Base-by-base conservation (phyloP, 345 rosid genomes). In the Trapa bicornis region DNA sequence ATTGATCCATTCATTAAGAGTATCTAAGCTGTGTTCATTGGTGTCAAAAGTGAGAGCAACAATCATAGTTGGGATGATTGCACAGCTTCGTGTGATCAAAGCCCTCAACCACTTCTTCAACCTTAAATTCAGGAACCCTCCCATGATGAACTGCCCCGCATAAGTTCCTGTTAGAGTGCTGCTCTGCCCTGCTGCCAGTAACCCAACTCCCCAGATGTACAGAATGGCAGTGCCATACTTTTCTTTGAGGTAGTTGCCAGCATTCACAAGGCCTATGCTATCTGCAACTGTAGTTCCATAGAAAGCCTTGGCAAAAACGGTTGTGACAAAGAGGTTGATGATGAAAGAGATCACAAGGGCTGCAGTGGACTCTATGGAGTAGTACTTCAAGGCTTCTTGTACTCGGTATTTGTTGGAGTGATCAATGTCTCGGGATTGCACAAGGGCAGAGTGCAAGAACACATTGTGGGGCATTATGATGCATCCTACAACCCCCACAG, bases 391-490 rank as follows among this genome's bases (percentile, higher is more conserved):
- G 47, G 75, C 75, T 52, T 72, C 75, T 39, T 48, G 71, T 22
- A 72, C 75, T 36, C 56, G 70, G 66, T 70, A 62, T 50, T 52
- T 67, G 15, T 48, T 60, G 45, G 48, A 10, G 67, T 35, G 70
- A 16, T 72, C 71, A 66, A 72, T 42, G 5, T 72, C 70, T 3
- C 75, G 64, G 35, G 75, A 72, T 41, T 72, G 75, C 11, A 72
- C 75, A 22, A 72, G 75, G 66, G 75, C 75, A 0, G 75, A 72
- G 62, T 72, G 71, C 67, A 72, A 63, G 70, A 67, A 72, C 53
- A 72, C 63, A 43, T 71, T 71, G 60, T 71, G 74, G 33, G 74
- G 74, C 74, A 71, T 71, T 33, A 71, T 71, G 74, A 71, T 66
- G 71, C 75, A 39, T 17, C 75, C 75, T 53, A 72, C 61, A 11